A percentile compares a stretch with the other conserved stretches of the same genome.
Evolutionary conservation across 768 basidiomycete species (phyloP).

Genomic region (Chalciporus piperatus): DNA sequence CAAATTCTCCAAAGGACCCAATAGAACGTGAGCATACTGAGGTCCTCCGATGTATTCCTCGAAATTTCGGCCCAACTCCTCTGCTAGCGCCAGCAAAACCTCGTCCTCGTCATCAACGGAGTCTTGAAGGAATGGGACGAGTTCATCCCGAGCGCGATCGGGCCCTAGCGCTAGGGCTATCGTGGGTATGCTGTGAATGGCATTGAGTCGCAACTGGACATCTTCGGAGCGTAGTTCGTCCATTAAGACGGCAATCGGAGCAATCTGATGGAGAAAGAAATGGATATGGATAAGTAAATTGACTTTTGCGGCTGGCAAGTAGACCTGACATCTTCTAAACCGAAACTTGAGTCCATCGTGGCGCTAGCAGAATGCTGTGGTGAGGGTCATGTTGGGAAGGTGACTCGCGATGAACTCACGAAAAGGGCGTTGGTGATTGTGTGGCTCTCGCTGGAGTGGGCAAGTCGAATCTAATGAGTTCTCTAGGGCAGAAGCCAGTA

Average conservation of each 20-base stretch:
- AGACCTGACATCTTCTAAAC: constrained; percentile 62
- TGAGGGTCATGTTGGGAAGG: neutral
- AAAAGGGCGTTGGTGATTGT: neutral
- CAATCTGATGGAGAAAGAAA: constrained; percentile 52
- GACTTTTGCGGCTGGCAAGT: constrained; percentile 5
- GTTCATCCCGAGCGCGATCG: constrained; percentile 91
- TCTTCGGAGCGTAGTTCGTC: constrained; percentile 98
- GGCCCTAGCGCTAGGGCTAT: constrained; percentile 96
- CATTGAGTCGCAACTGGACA: constrained; percentile 92
- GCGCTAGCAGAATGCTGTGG: constrained; percentile 5
- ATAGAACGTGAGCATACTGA: constrained; percentile 79
- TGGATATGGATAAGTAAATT: constrained; percentile 16
- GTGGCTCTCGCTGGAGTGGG: neutral
- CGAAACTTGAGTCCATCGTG: constrained; percentile 67
- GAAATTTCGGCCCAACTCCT: constrained; percentile 89
- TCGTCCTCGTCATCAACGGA: constrained; percentile 99
- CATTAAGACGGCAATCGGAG: constrained; percentile 95
- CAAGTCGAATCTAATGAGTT: constrained; percentile 2
- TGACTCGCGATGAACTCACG: neutral
- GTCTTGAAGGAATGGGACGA: constrained; percentile 96
- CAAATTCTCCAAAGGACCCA: constrained; percentile 92
- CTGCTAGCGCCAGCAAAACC: constrained; percentile 90
- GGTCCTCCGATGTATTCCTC: constrained; percentile 93
- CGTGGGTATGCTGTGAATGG: constrained; percentile 95
- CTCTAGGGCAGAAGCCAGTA: constrained; percentile 1